Conservation (phyloP, 1,284 basidiomycete genomes). For the Puccinia coronata region DNA sequence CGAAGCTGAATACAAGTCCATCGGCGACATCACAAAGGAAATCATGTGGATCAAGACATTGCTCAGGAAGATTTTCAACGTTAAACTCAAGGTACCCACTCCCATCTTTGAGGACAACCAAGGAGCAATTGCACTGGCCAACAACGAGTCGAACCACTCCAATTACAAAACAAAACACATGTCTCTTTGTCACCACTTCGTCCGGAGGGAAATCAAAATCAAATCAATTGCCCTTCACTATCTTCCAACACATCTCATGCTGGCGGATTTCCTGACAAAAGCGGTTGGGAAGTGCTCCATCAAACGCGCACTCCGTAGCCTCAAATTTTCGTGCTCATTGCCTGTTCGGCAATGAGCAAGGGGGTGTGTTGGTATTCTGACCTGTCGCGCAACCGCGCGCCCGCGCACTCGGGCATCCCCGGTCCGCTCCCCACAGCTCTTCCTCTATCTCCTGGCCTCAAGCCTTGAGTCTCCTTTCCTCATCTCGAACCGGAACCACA, state of each 20-base stretch:
- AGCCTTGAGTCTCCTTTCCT: too few species aligned
- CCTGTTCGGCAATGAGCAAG: neutral
- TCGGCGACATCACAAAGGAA: conserved; percentile 63
- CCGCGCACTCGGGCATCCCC: too few species aligned
- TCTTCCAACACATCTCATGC: neutral
- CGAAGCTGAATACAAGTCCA: conserved; percentile 63
- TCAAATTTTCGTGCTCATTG: neutral
- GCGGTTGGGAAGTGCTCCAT: neutral
- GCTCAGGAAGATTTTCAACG: conserved; percentile 44
- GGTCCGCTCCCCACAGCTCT: too few species aligned
- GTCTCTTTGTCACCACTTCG: neutral
- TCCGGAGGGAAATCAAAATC: neutral
- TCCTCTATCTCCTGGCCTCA: too few species aligned
- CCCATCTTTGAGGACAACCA: neutral
- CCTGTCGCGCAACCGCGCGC: too few species aligned
- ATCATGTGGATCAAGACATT: conserved; percentile 35
- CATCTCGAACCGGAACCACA: too few species aligned
- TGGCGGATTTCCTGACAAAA: neutral
- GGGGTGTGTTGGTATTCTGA: too few species aligned
- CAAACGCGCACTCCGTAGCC: neutral
- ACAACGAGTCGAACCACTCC: neutral
- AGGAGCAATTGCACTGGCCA: neutral
- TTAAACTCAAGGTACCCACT: neutral
- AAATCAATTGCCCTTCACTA: neutral
- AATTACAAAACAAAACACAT: neutral